These are phyloP conservation scores for Ramaria sp. DNA, from an alignment of 768 basidiomycete genomes.

Conservation along the genomic window DNA sequence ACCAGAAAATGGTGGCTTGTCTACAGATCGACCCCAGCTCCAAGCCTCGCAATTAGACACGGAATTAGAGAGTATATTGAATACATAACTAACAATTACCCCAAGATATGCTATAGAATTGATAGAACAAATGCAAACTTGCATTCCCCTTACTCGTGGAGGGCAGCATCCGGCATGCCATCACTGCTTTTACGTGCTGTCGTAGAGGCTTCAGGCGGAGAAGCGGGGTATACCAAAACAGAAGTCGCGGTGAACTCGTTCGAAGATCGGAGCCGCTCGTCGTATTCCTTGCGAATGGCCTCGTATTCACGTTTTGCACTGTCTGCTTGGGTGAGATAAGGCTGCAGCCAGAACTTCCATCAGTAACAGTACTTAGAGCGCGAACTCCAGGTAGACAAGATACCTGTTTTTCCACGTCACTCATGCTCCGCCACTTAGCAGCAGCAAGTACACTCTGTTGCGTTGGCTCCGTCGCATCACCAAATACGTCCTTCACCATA, in stretches of 20 bases:
- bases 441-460: constrained; percentile 92
- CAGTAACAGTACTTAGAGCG: background rate
- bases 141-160: background rate
- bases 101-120: background rate
- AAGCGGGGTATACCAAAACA: background rate
- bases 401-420: constrained; percentile 89
- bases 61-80: background rate
- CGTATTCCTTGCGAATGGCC: constrained; percentile 73
- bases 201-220: background rate
- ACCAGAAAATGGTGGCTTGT: constrained; percentile 69
- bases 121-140: background rate
- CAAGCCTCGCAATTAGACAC: background rate
- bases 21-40: background rate
- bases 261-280: constrained; percentile 20
- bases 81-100: background rate
- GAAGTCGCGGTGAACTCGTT: background rate
- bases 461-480: constrained; percentile 85
- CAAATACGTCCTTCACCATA: constrained; percentile 74
- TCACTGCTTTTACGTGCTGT: background rate
- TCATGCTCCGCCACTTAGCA: constrained; percentile 87
- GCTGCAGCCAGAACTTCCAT: constrained; percentile 33
- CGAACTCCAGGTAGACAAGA: constrained; percentile 8
- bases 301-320: constrained; percentile 95
- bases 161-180: background rate
- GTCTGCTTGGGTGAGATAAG: constrained; percentile 87